Percentiles rank a stretch among this genome's conserved stretches.
Conservation (phyloP, 768 basidiomycete genomes). For the Trametes gibbosa region DNA sequence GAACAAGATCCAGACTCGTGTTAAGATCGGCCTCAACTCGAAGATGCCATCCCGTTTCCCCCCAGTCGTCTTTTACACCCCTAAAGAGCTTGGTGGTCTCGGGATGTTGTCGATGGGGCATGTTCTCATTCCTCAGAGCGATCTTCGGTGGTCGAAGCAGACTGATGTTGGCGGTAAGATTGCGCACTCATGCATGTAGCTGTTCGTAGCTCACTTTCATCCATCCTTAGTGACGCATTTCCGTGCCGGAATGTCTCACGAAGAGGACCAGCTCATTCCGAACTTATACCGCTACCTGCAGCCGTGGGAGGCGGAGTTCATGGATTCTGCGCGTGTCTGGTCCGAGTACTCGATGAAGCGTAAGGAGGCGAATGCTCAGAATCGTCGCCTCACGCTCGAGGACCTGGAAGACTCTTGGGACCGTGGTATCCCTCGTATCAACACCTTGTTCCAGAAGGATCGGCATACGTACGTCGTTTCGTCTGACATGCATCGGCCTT, state of each 20-base stretch:
- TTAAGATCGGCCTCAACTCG: slow-evolving; percentile 98
- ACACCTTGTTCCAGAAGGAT: slow-evolving; percentile 98
- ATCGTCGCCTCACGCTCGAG: slow-evolving; percentile 93
- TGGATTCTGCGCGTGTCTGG: slow-evolving; percentile 99
- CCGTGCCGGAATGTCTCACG: slow-evolving; percentile 98
- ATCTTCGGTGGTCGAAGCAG: slow-evolving; percentile 97
- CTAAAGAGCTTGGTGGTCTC: slow-evolving; percentile 96
- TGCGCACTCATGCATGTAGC: neutral
- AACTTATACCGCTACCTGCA: slow-evolving; percentile 96
- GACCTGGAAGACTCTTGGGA: slow-evolving; percentile 99
- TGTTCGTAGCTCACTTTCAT: neutral
- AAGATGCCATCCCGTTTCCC: slow-evolving; percentile 99
- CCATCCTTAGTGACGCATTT: slow-evolving; percentile 80
- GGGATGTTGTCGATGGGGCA: slow-evolving; percentile 99
- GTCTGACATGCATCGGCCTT: neutral
- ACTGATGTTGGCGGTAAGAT: slow-evolving; percentile 84
- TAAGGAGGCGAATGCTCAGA: slow-evolving; percentile 99
- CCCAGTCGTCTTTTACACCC: slow-evolving; percentile 93
- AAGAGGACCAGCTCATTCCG: slow-evolving; percentile 93
- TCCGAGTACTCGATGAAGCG: slow-evolving; percentile 99
- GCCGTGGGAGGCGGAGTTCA: slow-evolving; percentile 96
- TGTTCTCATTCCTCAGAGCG: slow-evolving; percentile 96
- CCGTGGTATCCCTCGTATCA: slow-evolving; percentile 97
- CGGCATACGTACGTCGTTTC: slow-evolving; percentile 69
- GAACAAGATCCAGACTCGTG: slow-evolving; percentile 99